Conservation (phyloP, 192 early-diverging fungal genomes). For the Entomortierella beljakovae region DNA sequence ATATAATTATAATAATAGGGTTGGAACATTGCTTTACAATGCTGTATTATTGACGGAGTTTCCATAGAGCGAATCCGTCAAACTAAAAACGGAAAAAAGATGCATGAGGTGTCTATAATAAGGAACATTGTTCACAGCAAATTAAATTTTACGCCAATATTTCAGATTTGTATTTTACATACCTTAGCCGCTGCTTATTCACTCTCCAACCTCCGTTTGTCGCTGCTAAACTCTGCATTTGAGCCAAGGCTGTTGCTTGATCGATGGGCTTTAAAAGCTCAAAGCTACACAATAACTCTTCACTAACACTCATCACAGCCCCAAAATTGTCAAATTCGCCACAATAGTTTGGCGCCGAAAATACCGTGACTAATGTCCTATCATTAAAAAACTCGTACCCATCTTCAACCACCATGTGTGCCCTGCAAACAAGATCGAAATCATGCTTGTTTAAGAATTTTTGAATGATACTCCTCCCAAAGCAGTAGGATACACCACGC, state of each 20-base stretch:
- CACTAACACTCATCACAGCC: constrained; percentile 93
- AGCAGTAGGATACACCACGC: constrained; percentile 95
- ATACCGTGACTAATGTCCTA: constrained; percentile 91
- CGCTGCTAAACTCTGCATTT: constrained; percentile 50
- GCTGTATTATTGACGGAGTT: constrained; percentile 7
- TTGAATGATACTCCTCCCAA: constrained; percentile 85
- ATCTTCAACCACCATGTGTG: constrained; percentile 97
- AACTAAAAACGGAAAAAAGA: constrained; percentile 6
- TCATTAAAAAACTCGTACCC: constrained; percentile 98
- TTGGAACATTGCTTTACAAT: no score
- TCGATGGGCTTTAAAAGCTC: constrained; percentile 77
- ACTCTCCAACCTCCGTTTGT: constrained; percentile 45
- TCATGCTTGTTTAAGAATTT: constrained; percentile 89
- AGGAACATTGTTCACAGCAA: no score
- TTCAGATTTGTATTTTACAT: background rate
- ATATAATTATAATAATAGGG: no score
- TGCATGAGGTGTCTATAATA: no score
- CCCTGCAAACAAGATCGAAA: constrained; percentile 92
- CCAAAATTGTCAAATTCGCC: constrained; percentile 95
- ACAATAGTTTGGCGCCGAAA: constrained; percentile 97
- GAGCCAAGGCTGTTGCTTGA: constrained; percentile 41
- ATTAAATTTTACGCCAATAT: constrained; percentile 5
- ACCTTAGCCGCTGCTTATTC: constrained; percentile 53
- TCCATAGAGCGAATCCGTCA: constrained; percentile 40
- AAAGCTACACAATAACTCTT: constrained; percentile 92